phyloP scores from a whole-genome alignment of 202 grass and related monocot species.

The Carex sylvatica region DNA sequence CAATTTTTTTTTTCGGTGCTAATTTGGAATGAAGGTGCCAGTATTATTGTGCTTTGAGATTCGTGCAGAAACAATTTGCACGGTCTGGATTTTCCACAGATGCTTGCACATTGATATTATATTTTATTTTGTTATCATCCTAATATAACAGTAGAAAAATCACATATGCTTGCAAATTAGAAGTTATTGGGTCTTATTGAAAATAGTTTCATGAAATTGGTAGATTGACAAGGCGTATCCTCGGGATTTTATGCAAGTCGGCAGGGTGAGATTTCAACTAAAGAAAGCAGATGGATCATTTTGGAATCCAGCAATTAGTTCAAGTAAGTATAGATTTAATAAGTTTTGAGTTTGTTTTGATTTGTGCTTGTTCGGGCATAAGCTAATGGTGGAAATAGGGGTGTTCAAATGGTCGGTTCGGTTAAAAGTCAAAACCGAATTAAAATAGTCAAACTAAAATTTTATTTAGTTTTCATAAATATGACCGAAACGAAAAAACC shows the following conservation, averaged over 20 bases:
- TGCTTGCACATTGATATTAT: background rate
- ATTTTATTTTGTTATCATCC: background rate
- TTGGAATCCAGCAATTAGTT: conserved; percentile 69
- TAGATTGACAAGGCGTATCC: conserved; percentile 93
- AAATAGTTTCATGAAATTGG: background rate
- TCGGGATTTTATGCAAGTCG: conserved; percentile 87
- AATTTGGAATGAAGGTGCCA: too few relatives aligned
- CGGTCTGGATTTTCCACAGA: too few relatives aligned
- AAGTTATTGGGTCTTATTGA: background rate
- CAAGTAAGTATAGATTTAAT: conserved; percentile 42
- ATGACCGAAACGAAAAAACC: too few relatives aligned
- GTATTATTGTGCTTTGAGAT: too few relatives aligned
- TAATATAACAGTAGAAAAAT: background rate
- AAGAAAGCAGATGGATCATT: conserved; percentile 69
- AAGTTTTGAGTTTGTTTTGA: background rate
- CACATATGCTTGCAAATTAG: conserved; percentile 4
- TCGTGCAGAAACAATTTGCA: background rate
- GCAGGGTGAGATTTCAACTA: conserved; percentile 85
- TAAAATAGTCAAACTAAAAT: too few relatives aligned
- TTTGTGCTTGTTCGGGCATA: background rate
- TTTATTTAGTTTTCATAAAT: too few relatives aligned
- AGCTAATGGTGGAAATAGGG: too few relatives aligned
- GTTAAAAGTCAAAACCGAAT: too few relatives aligned
- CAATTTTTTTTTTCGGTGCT: too few relatives aligned
- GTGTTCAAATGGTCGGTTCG: too few relatives aligned